phyloP scores from a whole-genome alignment of 345 rosid species.

The Euphorbia pulcherrima region DNA sequence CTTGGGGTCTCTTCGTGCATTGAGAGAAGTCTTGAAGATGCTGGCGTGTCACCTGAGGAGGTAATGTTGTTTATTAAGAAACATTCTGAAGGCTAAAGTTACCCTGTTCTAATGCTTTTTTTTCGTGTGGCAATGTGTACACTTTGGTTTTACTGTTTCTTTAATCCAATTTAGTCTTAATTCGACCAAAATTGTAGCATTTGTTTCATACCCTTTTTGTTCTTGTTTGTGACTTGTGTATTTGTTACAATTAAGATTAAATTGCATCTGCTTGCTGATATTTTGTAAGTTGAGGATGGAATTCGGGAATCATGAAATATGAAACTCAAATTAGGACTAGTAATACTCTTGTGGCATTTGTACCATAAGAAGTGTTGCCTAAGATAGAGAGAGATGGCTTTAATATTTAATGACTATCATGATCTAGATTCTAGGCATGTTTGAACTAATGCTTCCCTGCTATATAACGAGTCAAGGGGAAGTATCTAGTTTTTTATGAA shows the following conservation, averaged over 20 bases:
- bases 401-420: not conserved
- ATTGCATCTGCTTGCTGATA: not conserved
- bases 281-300: not conserved
- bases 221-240: not conserved
- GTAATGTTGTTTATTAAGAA: slow-evolving; percentile 23
- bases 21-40: slow-evolving; percentile 90
- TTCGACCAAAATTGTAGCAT: not conserved
- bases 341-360: not conserved
- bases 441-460: not conserved
- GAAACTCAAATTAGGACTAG: not conserved
- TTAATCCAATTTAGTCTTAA: not conserved
- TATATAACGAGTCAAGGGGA: not conserved
- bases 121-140: not conserved
- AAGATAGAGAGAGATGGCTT: not conserved
- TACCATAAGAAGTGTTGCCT: not conserved
- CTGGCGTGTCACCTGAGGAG: slow-evolving; percentile 98
- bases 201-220: not conserved
- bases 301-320: not conserved
- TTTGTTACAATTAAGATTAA: not conserved
- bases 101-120: not conserved
- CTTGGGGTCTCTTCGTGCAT: slow-evolving; percentile 98
- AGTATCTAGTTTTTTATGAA: not conserved
- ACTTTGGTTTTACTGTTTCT: not conserved
- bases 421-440: not conserved
- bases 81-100: not conserved